Evolutionary conservation across 2,329 filamentous ascomycete genomes (phyloP).

Genomic region (Phoma herbarum): DNA sequence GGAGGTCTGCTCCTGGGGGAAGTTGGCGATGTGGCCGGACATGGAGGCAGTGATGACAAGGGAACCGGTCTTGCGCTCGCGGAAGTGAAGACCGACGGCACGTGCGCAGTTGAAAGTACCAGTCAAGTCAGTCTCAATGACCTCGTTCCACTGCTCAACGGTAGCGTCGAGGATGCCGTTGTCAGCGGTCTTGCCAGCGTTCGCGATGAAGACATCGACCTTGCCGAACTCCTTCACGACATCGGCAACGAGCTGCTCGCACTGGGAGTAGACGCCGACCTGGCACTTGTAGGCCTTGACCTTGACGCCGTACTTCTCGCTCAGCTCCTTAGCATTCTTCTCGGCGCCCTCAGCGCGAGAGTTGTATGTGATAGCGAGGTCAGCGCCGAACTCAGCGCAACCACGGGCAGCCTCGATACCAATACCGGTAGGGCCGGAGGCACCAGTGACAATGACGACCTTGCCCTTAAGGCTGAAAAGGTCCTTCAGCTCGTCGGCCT

Average conservation of each 20-base stretch:
- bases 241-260: conserved; percentile 65
- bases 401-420: conserved; percentile 72
- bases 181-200: conserved; percentile 75
- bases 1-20: conserved; percentile 70
- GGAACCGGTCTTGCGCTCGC: conserved; percentile 69
- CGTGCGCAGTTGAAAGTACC: conserved; percentile 88
- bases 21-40: conserved; percentile 86
- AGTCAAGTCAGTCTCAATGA: conserved; percentile 87
- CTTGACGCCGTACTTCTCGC: conserved; percentile 69
- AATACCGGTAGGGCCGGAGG: conserved; percentile 71
- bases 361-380: conserved; percentile 73
- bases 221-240: conserved; percentile 75
- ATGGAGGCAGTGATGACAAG: conserved; percentile 76
- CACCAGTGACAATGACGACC: conserved; percentile 62
- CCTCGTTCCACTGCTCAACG: conserved; percentile 76
- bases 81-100: conserved; percentile 83
- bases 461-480: conserved; percentile 63
- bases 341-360: conserved; percentile 68
- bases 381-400: conserved; percentile 70
- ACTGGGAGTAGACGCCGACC: conserved; percentile 65
- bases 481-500: conserved; percentile 66
- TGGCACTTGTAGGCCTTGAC: conserved; percentile 73
- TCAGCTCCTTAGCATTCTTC: conserved; percentile 71
- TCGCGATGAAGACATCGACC: conserved; percentile 73
- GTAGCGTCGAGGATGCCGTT: conserved; percentile 73